Percentiles rank a stretch among this genome's conserved stretches.
Evolutionary conservation across 768 basidiomycete species (phyloP).

Genomic region (Naganishia kalamii): DNA sequence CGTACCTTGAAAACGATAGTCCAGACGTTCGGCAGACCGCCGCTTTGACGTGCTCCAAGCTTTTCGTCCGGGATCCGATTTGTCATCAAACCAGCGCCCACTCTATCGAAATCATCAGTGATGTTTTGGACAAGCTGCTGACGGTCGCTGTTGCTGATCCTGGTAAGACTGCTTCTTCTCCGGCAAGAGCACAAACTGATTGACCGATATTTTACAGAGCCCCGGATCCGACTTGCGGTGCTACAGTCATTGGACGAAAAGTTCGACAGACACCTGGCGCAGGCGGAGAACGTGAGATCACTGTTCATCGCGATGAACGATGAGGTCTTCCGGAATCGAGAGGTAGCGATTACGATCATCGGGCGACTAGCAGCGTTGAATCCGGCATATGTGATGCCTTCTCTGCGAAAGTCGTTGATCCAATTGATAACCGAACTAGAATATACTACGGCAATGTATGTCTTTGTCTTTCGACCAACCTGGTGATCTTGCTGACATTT

Average conservation of each 20-base stretch:
- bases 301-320: constrained; percentile 96
- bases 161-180: constrained; percentile 52
- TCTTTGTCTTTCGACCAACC: constrained; percentile 27
- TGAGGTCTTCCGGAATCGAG: constrained; percentile 86
- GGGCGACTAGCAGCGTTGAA: constrained; percentile 91
- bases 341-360: constrained; percentile 82
- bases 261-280: constrained; percentile 93
- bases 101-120: constrained; percentile 92
- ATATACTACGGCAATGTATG: constrained; percentile 81
- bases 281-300: constrained; percentile 95
- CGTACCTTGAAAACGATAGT: constrained; percentile 88
- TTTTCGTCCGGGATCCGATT: constrained; percentile 91
- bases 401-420: constrained; percentile 86
- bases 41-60: constrained; percentile 80
- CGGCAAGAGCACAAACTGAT: neutral
- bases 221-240: constrained; percentile 76
- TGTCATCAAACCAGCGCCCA: constrained; percentile 93
- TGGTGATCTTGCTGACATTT: neutral
- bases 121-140: constrained; percentile 91
- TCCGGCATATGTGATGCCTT: constrained; percentile 98
- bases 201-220: constrained; percentile 51
- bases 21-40: constrained; percentile 80
- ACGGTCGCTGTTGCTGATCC: constrained; percentile 95
- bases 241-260: constrained; percentile 79
- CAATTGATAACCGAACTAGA: constrained; percentile 94